Evolutionary conservation across 2,329 filamentous ascomycete genomes (phyloP), one percentile per base, ranked within the genome.

Genomic region (Colletotrichum tabaci): DNA sequence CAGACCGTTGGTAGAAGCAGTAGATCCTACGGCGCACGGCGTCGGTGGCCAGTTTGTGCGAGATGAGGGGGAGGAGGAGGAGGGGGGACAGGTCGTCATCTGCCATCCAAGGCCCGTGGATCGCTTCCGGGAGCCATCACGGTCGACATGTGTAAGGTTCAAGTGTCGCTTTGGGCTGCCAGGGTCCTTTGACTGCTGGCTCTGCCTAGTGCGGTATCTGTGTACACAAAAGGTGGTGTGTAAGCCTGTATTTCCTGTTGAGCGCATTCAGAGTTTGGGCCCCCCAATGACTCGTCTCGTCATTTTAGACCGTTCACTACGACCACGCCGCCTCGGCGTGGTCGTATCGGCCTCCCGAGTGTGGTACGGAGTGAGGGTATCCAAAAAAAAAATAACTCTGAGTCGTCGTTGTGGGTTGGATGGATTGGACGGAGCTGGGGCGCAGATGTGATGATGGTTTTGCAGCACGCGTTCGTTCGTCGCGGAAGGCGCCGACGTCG

Each of bases 281-380:
- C 57, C 64, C 40, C 57, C 46, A 55, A 68, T 68, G 53, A 71
- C 68, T 68, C 65, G 65, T 63, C 68, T 68, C 52, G 64, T 71
- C 52, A 30, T 26, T 26, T 35, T 67, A 10, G 64, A 44, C 7
- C 12, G 61, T 26, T 42, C 26, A 21, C 65, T 74, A 67, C 62
- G 63, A 61, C 63, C 66, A 70, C 71, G 66, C 61, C 74, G 56
- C 4, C 42, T 53, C 60, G 71, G 73, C 62, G 72, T 73, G 74
- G 47, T 66, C 63, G 35, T 71, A 72, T 71, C 42, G 15, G 12
- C 4, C 26, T 9, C 12, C 0, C 26, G 9, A 4, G n/a, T 66
- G 63, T 66, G 49, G 4, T 10, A 9, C 18, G 69, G 69, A 58
- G 69, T 69, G 69, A 60, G 30, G 30, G 65, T 69, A 72, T 63